Conservation (phyloP, 345 rosid species). For the Dovyalis caffra region DNA sequence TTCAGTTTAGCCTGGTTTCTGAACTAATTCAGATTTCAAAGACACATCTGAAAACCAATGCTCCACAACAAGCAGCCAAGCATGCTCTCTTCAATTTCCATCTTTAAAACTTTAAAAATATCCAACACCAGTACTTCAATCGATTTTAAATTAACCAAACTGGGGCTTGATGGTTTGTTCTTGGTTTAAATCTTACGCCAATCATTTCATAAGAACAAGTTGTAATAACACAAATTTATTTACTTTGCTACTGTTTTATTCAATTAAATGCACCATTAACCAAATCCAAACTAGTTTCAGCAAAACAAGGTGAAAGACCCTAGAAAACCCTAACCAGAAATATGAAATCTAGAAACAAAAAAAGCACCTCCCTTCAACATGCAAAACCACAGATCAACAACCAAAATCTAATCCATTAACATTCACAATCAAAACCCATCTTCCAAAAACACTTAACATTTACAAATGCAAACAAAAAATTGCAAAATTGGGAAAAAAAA, state of each 20-base stretch:
- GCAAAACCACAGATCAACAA: neutral
- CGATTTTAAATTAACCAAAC: too few relatives aligned
- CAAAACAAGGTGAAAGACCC: neutral
- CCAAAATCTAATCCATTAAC: conserved; percentile 10
- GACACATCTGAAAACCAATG: neutral
- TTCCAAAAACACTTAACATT: neutral
- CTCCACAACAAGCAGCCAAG: too few relatives aligned
- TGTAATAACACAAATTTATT: neutral
- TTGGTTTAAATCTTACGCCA: too few relatives aligned
- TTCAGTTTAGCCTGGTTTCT: neutral
- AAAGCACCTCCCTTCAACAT: neutral
- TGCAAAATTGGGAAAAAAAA: neutral
- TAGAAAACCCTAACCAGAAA: conserved; percentile 10
- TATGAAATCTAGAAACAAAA: neutral
- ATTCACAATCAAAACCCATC: conserved; percentile 14
- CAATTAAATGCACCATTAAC: neutral
- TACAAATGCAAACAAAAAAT: neutral
- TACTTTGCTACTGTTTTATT: neutral
- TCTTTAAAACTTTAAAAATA: too few relatives aligned
- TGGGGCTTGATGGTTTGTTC: too few relatives aligned
- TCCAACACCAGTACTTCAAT: too few relatives aligned
- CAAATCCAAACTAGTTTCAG: neutral
- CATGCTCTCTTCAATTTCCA: too few relatives aligned
- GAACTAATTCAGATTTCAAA: neutral
- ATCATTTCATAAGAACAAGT: neutral